A percentile compares a stretch with the other conserved stretches of the same genome.
Evolutionary conservation across 139 green algal species (phyloP).

Genomic region (Chlamydomonas incerta): DNA sequence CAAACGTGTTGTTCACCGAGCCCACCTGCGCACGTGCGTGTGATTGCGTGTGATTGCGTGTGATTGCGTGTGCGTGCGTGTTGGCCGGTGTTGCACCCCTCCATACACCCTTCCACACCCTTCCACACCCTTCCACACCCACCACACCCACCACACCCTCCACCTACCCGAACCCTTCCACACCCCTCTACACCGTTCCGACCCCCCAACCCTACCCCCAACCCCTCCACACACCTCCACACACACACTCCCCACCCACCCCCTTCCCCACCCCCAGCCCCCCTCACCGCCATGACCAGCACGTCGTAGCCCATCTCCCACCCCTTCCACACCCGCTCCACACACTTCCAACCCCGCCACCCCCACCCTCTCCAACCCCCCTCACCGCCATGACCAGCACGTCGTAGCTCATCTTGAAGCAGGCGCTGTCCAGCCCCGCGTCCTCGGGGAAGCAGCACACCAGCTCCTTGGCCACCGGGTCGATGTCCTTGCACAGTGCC

Average conservation of each 20-base stretch:
- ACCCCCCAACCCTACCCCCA: too few relatives aligned
- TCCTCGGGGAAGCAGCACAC: slow-evolving; percentile 91
- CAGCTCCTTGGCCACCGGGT: slow-evolving; percentile 79
- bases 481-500: slow-evolving; percentile 83
- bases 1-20: slow-evolving; percentile 95
- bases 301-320: too few relatives aligned
- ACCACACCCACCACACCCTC: too few relatives aligned
- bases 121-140: too few relatives aligned
- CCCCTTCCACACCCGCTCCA: too few relatives aligned
- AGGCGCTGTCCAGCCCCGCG: slow-evolving; percentile 78
- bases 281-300: neutral
- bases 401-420: slow-evolving; percentile 92
- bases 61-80: too few relatives aligned
- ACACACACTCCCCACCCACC: too few relatives aligned
- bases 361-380: neutral
- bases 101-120: too few relatives aligned
- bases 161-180: too few relatives aligned
- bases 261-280: neutral
- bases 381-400: slow-evolving; percentile 83
- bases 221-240: too few relatives aligned
- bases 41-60: neutral
- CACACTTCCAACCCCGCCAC: neutral
- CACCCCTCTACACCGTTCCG: too few relatives aligned
- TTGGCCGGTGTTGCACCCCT: too few relatives aligned
- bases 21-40: slow-evolving; percentile 63